A percentile compares a stretch with the other conserved stretches of the same genome.
phyloP scores from a whole-genome alignment of 1,284 basidiomycete species.

The Marasmius fiardii region DNA sequence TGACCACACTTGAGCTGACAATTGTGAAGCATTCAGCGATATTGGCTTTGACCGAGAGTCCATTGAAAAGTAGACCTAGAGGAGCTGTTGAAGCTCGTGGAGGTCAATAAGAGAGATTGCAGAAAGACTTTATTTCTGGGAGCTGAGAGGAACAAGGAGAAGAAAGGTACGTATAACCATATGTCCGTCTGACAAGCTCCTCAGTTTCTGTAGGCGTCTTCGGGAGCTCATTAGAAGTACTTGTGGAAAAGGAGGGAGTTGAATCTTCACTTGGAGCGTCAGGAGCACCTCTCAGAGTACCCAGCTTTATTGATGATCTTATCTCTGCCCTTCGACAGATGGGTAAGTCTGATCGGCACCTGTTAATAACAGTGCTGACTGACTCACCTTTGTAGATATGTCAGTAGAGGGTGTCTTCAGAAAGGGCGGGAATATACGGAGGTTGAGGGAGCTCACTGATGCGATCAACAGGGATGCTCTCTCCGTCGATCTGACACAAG shows the following conservation, averaged over 20 bases:
- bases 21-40: constrained; percentile 94
- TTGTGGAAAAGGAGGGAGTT: constrained; percentile 94
- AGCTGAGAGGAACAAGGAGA: constrained; percentile 88
- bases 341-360: constrained; percentile 59
- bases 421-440: constrained; percentile 96
- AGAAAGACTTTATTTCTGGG: constrained; percentile 91
- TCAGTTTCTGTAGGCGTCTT: constrained; percentile 64
- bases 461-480: constrained; percentile 90
- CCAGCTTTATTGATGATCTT: constrained; percentile 97
- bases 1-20: constrained; percentile 82
- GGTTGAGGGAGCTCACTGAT: constrained; percentile 88
- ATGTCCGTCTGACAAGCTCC: constrained; percentile 24
- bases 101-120: constrained; percentile 91
- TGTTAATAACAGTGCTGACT: constrained; percentile 5
- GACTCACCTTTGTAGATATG: constrained; percentile 67
- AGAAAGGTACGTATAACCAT: constrained; percentile 70
- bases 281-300: constrained; percentile 83
- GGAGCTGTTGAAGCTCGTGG: constrained; percentile 91
- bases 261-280: constrained; percentile 92
- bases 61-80: constrained; percentile 88
- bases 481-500: constrained; percentile 88
- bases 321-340: constrained; percentile 98
- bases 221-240: constrained; percentile 87
- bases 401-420: constrained; percentile 98
- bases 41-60: constrained; percentile 73